These are phyloP conservation scores for Coemansia aciculifera DNA, from an alignment of 192 early-diverging fungal species.

Conservation along the genomic window DNA sequence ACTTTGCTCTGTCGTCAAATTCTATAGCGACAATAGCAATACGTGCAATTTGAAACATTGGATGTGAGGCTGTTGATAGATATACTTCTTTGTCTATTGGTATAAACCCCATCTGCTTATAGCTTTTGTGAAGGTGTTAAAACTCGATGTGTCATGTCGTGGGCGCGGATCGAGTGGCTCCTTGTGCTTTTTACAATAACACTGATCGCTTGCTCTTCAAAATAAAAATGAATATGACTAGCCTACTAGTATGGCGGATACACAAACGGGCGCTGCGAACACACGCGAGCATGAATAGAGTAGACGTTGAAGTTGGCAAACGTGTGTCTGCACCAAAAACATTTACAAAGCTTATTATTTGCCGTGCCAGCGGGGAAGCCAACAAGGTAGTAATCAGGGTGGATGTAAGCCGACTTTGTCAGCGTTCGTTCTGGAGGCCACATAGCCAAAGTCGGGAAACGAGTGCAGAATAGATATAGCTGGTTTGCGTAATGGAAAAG, in stretches of 20 bases:
- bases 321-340: constrained; percentile 31
- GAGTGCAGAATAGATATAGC: background rate
- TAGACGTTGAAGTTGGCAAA: constrained; percentile 20
- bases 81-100: background rate
- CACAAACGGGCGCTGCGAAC: constrained; percentile 29
- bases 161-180: background rate
- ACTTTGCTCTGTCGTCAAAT: too few species aligned
- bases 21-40: too few species aligned
- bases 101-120: background rate
- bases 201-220: background rate
- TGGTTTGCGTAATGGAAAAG: background rate
- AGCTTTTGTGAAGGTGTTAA: background rate
- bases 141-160: too few species aligned
- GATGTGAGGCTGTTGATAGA: background rate
- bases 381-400: constrained; percentile 13
- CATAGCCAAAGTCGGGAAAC: background rate
- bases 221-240: background rate
- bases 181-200: too few species aligned
- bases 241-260: constrained; percentile 23
- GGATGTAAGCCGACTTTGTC: constrained; percentile 16
- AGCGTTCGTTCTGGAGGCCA: constrained; percentile 28
- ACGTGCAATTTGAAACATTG: too few species aligned
- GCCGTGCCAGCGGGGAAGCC: constrained; percentile 19
- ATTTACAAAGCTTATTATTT: constrained; percentile 19
- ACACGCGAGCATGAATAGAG: constrained; percentile 21